Conservation (phyloP, 2,329 filamentous ascomycete genomes). For the Colletotrichum spaethianum region DNA sequence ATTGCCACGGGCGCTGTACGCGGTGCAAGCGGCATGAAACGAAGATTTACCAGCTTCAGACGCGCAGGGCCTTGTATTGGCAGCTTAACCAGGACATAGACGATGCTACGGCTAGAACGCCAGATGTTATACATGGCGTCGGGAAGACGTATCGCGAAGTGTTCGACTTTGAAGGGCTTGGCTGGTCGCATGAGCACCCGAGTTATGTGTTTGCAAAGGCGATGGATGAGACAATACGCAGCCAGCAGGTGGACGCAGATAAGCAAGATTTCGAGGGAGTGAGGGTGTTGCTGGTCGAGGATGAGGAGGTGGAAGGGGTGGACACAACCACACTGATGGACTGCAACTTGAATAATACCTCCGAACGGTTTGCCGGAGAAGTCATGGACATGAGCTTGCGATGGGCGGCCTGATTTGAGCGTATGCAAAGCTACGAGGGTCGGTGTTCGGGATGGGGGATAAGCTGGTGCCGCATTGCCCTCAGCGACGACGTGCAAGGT, state of each 20-base stretch:
- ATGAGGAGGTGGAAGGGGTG: constrained; percentile 40
- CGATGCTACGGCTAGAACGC: constrained; percentile 39
- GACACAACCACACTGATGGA: constrained; percentile 36
- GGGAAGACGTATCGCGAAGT: constrained; percentile 51
- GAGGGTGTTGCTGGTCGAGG: constrained; percentile 47
- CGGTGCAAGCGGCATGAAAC: constrained; percentile 41
- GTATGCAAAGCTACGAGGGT: neutral
- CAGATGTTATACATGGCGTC: constrained; percentile 50
- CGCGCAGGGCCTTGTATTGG: constrained; percentile 44
- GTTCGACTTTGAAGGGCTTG: constrained; percentile 49
- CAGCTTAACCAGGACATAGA: constrained; percentile 41
- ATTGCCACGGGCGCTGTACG: constrained; percentile 46
- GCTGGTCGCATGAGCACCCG: constrained; percentile 50
- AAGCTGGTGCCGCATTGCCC: neutral
- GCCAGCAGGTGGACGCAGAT: constrained; percentile 46
- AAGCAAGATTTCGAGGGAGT: constrained; percentile 46
- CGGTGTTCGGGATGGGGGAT: neutral
- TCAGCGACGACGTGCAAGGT: neutral
- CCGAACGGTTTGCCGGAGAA: constrained; percentile 1
- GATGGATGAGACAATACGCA: constrained; percentile 48
- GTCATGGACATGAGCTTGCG: constrained; percentile 5
- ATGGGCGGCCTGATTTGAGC: constrained; percentile 6
- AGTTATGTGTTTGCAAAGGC: constrained; percentile 49
- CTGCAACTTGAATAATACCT: constrained; percentile 6
- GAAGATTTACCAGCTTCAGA: constrained; percentile 40